phyloP scores from a whole-genome alignment of 2,329 filamentous ascomycete species.

The Dothideomycetes sp. region DNA sequence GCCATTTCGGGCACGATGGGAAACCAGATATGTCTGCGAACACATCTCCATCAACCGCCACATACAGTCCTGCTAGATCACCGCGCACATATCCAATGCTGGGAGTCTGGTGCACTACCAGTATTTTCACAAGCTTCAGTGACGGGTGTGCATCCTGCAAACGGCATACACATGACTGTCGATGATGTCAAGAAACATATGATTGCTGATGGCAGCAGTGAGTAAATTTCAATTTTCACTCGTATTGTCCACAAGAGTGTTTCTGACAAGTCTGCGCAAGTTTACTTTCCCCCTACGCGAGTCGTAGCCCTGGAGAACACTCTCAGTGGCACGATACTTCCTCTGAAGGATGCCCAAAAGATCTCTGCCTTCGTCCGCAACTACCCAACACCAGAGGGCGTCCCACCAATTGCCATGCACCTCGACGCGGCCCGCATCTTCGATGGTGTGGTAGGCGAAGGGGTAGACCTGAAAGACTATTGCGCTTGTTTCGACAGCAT shows the following conservation, averaged over 20 bases:
- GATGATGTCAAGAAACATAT: conserved; percentile 58
- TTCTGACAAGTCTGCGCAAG: too few relatives aligned
- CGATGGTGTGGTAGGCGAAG: conserved; percentile 37
- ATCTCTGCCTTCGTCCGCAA: conserved; percentile 25
- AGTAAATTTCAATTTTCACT: too few relatives aligned
- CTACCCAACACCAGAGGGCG: too few relatives aligned
- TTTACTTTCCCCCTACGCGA: conserved; percentile 31
- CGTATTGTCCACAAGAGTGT: too few relatives aligned
- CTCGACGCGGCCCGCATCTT: conserved; percentile 43
- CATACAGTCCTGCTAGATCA: conserved; percentile 65
- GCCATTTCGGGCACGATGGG: conserved; percentile 83
- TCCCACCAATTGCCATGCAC: conserved; percentile 31
- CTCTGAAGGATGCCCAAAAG: conserved; percentile 21
- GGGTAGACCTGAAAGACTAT: conserved; percentile 31
- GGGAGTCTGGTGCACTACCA: conserved; percentile 54
- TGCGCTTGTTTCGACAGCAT: conserved; percentile 38
- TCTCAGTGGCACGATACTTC: conserved; percentile 25
- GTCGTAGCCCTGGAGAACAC: conserved; percentile 35
- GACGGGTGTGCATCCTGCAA: conserved; percentile 51
- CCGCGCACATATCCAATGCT: conserved; percentile 60
- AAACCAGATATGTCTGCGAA: conserved; percentile 67
- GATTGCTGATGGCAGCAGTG: too few relatives aligned
- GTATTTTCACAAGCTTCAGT: conserved; percentile 57
- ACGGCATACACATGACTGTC: conserved; percentile 58
- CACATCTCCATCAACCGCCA: conserved; percentile 63